Evolutionary conservation across 768 basidiomycete genomes (phyloP).

Genomic region (Ramaria sp.): DNA sequence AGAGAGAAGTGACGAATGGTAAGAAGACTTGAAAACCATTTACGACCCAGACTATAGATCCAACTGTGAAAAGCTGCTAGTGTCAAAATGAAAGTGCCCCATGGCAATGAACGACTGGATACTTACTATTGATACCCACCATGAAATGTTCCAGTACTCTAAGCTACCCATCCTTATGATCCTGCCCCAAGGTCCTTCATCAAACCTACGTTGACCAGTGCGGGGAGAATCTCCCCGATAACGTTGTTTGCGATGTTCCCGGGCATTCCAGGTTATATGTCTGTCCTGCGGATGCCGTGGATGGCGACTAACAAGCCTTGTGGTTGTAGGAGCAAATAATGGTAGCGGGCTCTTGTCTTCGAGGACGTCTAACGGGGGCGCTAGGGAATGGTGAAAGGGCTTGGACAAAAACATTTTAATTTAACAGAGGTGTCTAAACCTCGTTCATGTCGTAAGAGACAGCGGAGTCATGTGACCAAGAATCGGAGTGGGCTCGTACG

Average conservation of each 20-base stretch:
- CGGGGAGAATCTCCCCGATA: background rate
- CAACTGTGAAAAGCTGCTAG: conserved; percentile 26
- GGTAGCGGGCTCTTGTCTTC: no score
- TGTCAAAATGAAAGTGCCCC: no score
- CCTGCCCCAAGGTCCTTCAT: background rate
- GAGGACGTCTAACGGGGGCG: no score
- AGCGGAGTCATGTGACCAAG: no score
- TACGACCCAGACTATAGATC: conserved; percentile 40
- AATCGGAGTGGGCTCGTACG: no score
- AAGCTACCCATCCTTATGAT: background rate
- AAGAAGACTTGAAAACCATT: conserved; percentile 47
- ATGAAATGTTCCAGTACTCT: conserved; percentile 2
- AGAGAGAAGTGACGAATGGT: conserved; percentile 27
- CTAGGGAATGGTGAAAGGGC: no score
- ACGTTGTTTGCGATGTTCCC: background rate
- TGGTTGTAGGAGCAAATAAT: background rate
- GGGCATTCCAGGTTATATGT: background rate
- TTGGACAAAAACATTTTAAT: no score
- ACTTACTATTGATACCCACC: conserved; percentile 2
- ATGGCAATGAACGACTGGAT: background rate
- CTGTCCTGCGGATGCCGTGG: background rate
- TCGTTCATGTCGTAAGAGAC: no score
- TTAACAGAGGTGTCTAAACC: no score
- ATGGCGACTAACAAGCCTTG: background rate
- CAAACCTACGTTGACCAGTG: background rate